Evolutionary conservation across 441 rosid genomes (phyloP), one percentile per base, ranked within the genome.

Genomic region (Erodium moschatum): DNA sequence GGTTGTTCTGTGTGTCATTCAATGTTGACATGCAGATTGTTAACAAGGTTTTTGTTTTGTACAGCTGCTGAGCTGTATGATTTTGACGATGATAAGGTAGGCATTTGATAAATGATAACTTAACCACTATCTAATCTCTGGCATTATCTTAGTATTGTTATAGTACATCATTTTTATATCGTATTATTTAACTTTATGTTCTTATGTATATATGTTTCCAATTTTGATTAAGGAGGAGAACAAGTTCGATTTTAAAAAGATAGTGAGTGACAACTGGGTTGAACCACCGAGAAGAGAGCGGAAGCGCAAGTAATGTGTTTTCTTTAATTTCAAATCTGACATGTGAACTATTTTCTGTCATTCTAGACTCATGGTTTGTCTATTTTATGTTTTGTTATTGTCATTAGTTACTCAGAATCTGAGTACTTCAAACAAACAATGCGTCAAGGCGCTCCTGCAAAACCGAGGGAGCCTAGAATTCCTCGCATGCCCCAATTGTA

Each of bases 401-500:
- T 64, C 48, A 69, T 68, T 75, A 92, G 99, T 79, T 95, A 95
- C 83, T 95, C 99, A 16, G 97, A 95, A 83, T 89, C 96, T 71
- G 97, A 95, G 33, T 92, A 95, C 84, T 92, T 90, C 52, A 95
- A 90, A 85, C 98, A 95, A 86, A 92, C 97, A 68, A 74, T 92
- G 90, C 92, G 98, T 56, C 96, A 92, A 88, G 93, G 97, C 69
- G 98, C 86, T 77, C 97, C 92, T 40, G 82, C 96, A 65, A 95
- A 95, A 83, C 96, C 99, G 11, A 90, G 86, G 75, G 99, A 95
- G 75, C 99, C 98, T 74, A 87, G 98, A 71, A 92, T 95, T 79
- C 99, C 99, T 65, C 97, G 99, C 74, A 95, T 92, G 99, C 99
- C 98, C 31, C 98, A 87, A 82, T 70, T 95, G 99, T 95, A 76